phyloP scores from a whole-genome alignment of 306 rosid species.

The Vigna radiata region DNA sequence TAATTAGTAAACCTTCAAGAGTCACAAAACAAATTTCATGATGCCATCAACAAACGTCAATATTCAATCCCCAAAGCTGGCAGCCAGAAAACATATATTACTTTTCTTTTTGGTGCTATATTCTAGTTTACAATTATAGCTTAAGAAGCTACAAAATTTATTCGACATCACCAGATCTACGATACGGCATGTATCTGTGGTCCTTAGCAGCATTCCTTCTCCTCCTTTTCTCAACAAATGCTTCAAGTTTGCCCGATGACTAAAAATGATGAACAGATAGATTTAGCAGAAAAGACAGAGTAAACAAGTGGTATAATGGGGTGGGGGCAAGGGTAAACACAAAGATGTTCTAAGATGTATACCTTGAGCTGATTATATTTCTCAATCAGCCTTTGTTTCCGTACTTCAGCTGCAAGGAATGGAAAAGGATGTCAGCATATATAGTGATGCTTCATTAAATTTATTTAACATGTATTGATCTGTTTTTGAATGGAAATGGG shows the following conservation, averaged over 20 bases:
- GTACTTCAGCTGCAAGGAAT: constrained; percentile 70
- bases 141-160: constrained; percentile 32
- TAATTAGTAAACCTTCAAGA: neutral
- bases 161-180: constrained; percentile 54
- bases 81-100: neutral
- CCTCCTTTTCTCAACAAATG: constrained; percentile 75
- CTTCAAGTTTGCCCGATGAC: constrained; percentile 78
- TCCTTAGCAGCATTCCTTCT: constrained; percentile 88
- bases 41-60: neutral
- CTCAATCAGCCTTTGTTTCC: constrained; percentile 67
- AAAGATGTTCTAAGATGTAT: constrained; percentile 30
- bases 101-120: neutral
- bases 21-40: too few relatives aligned
- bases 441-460: neutral
- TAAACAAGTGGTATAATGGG: neutral
- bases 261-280: constrained; percentile 37
- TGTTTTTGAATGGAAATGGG: constrained; percentile 10
- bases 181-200: constrained; percentile 78
- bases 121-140: neutral
- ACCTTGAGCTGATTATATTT: constrained; percentile 82
- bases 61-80: too few relatives aligned
- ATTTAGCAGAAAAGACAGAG: constrained; percentile 8
- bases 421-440: constrained; percentile 33
- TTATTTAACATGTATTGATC: constrained; percentile 7
- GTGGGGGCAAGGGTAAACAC: neutral